Percentiles rank a stretch among this genome's conserved stretches.
phyloP scores from a whole-genome alignment of 768 basidiomycete genomes.

The Amanita pseudoporphyria region DNA sequence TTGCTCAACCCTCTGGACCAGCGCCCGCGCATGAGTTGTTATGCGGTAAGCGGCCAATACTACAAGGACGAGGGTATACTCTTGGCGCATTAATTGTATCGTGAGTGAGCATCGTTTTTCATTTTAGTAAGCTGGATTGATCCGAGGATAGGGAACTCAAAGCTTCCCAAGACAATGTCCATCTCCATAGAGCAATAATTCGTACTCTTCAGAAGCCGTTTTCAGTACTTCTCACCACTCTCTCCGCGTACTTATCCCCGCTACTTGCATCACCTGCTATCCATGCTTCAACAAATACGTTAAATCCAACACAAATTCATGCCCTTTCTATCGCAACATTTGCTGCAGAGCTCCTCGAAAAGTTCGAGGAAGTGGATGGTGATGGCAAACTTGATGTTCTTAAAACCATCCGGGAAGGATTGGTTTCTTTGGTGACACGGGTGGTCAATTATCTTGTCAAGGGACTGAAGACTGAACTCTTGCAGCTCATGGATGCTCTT shows the following conservation, averaged over 20 bases:
- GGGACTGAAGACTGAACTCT: constrained; percentile 51
- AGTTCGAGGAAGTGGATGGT: constrained; percentile 54
- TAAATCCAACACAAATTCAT: constrained; percentile 61
- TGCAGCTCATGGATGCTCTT: constrained; percentile 52
- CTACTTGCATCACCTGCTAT: constrained; percentile 59
- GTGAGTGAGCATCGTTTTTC: constrained; percentile 34
- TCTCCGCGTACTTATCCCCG: constrained; percentile 60
- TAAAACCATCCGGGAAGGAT: constrained; percentile 57
- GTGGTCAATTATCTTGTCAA: constrained; percentile 56
- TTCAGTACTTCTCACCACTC: constrained; percentile 61
- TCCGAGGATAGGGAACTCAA: constrained; percentile 50
- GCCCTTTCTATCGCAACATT: constrained; percentile 61
- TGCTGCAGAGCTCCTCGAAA: constrained; percentile 63
- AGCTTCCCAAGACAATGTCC: constrained; percentile 50
- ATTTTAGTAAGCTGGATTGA: constrained; percentile 9
- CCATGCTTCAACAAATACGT: constrained; percentile 38
- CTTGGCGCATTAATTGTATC: constrained; percentile 61
- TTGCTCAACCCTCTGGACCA: constrained; percentile 54
- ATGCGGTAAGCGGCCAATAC: constrained; percentile 63
- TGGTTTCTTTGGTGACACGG: constrained; percentile 57
- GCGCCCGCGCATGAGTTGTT: constrained; percentile 41
- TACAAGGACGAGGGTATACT: constrained; percentile 59
- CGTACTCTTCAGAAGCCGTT: constrained; percentile 69
- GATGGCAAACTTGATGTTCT: constrained; percentile 62
- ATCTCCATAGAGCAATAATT: constrained; percentile 60